Base-by-base conservation (phyloP, 2,329 filamentous ascomycete genomes). In the Penicillium aurantiogriseum region DNA sequence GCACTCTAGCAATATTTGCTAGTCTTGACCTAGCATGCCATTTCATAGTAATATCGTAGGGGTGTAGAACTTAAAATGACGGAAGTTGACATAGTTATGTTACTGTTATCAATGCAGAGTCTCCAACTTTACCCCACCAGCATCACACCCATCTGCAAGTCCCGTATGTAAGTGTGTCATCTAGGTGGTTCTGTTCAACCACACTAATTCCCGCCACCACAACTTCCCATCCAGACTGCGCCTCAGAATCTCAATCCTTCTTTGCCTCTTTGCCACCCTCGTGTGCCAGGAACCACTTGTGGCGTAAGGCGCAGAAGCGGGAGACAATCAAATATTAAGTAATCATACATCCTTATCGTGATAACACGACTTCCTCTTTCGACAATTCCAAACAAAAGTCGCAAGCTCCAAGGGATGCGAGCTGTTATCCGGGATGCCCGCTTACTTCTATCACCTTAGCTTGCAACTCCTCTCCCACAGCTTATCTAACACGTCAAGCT, bases 391-490 rank as follows among this genome's bases (percentile, higher is more conserved):
- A 44, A n/a, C 47, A 21, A 21, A 25, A 42, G 15, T 29, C 42
- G 40, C 40, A 52, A 60, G 29, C 50, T 46, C 55, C 61, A 59
- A 48, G 60, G 43, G 43, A 67, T 66, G 65, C 69, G 67, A 73
- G 61, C 53, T 55, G 67, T 69, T 64, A 59, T 65, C 63, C 75
- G 75, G 77, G 63, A 85, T 85, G 83, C 82, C 81, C 71, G 80
- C 82, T 50, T 87, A 85, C 71, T 87, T 86, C 71, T 88, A 85
- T 67, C 84, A 88, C 67, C 71, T 88, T 57, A 78, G 78, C 62
- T 78, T 88, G 65, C 85, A 88, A 79, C 74, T 88, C 19, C 80
- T 84, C 13, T 31, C 49, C 8, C 47, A 44, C 8, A 35, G 25
- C 19, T 15, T 46, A 54, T 47, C 62, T 25, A 49, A 35, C 17